A percentile compares a stretch with the other conserved stretches of the same genome.
Evolutionary conservation across 495 filamentous ascomycete species (phyloP).

Genomic region (Penicillium antarcticum): DNA sequence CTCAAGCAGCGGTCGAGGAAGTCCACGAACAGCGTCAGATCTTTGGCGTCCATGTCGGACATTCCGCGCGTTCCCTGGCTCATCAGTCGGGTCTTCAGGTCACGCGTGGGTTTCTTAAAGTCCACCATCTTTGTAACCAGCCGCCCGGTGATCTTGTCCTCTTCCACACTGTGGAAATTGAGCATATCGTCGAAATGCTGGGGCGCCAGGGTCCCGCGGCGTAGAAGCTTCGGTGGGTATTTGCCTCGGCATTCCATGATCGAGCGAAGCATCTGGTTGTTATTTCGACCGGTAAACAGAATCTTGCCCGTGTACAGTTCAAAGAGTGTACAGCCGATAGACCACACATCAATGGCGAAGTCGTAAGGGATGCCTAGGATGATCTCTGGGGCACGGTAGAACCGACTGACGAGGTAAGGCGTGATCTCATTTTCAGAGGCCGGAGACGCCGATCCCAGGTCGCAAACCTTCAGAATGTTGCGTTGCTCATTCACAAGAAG

Average conservation of each 20-base stretch:
- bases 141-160: conserved; percentile 81
- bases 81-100: conserved; percentile 73
- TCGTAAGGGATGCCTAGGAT: conserved; percentile 94
- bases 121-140: conserved; percentile 66
- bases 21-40: conserved; percentile 78
- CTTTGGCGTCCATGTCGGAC: conserved; percentile 70
- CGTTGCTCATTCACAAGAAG: conserved; percentile 84
- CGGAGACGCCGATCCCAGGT: conserved; percentile 90
- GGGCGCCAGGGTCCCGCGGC: conserved; percentile 66
- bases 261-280: conserved; percentile 94
- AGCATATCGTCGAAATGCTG: conserved; percentile 84
- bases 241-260: conserved; percentile 97
- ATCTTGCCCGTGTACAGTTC: conserved; percentile 98
- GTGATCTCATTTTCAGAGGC: conserved; percentile 87
- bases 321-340: conserved; percentile 93
- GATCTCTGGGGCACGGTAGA: conserved; percentile 95
- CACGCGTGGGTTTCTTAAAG: conserved; percentile 76
- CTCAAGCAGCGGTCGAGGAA: conserved; percentile 81
- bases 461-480: conserved; percentile 88
- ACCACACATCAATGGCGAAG: conserved; percentile 95
- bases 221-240: conserved; percentile 81
- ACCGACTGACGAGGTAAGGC: conserved; percentile 91
- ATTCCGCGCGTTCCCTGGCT: conserved; percentile 67
- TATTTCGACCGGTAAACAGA: conserved; percentile 88
- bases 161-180: conserved; percentile 83